Conservation (phyloP, 495 filamentous ascomycete genomes). For the Hyaloscypha finlandica region DNA sequence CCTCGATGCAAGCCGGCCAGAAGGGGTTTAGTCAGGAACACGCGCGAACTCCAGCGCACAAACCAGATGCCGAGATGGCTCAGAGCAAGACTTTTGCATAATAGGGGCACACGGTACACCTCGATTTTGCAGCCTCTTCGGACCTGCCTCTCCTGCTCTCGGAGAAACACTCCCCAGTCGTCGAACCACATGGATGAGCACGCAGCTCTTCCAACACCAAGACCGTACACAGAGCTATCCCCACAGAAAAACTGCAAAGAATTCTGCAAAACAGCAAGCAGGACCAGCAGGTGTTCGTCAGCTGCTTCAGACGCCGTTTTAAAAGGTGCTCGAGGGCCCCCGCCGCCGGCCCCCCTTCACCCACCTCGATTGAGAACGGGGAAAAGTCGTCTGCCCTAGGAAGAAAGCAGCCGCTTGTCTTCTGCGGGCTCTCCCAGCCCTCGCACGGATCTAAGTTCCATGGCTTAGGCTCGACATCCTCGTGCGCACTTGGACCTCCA, state of each 20-base stretch:
- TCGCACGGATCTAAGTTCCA: not conserved
- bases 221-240: not conserved
- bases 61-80: not conserved
- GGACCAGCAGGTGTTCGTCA: not conserved
- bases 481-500: slow-evolving; percentile 1
- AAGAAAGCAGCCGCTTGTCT: slow-evolving; percentile 8
- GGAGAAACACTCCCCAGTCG: not conserved
- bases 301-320: slow-evolving; percentile 3
- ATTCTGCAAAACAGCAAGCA: not conserved
- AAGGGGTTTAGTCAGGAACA: slow-evolving; percentile 8
- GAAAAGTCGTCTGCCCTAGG: not conserved
- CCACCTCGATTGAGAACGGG: not conserved
- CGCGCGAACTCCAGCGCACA: not conserved
- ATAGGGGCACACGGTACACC: not conserved
- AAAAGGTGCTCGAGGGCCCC: slow-evolving; percentile 1
- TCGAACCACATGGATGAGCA: not conserved
- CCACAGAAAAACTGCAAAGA: not conserved
- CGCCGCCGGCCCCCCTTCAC: not conserved
- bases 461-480: slow-evolving; percentile 10
- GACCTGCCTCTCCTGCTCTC: not conserved
- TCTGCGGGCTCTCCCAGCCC: not conserved
- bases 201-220: not conserved
- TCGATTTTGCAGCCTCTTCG: not conserved
- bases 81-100: not conserved
- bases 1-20: not conserved